Evolutionary conservation across 2,329 filamentous ascomycete species (phyloP), one percentile per base, ranked within the genome.

Genomic region (Clonostachys solani): DNA sequence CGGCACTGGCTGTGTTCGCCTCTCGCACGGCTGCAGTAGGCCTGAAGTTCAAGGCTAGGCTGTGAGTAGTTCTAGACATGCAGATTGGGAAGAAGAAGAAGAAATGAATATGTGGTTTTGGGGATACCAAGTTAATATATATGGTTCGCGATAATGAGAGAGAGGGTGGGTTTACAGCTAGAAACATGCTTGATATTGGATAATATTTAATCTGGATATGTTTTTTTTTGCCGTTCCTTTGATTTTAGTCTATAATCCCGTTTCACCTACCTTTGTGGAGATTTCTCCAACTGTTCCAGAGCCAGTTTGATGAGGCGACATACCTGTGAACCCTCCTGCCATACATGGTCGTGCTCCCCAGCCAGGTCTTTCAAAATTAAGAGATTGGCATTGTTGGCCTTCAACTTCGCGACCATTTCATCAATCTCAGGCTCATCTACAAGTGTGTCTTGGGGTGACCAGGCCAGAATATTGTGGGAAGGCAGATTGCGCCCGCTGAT

Each of bases 341-440:
- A 87, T 4, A 86, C 68, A 52, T 77, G 75, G 62, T 88, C 78
- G 62, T 90, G 86, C 36, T 69, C 70, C 5, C 81, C 85, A 9
- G 60, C 63, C 45, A 84, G 58, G 54, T 80, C 72, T 51, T 61
- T 69, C 34, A 63, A 44, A 34, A 61, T 52, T 6, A 54, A 50
- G 13, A 59, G 50, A 12, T 52, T 47, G 43, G 74, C 49, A 63
- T 64, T 61, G 64, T 69, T 62, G 34, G 63, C 57, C 37, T 33
- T 50, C 33, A 86, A 62, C 45, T 68, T 67, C 50, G 60, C 58
- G 47, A 72, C 68, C 77, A 87, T 83, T 15, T 63, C 66, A 38
- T 80, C 75, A 36, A 76, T 71, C 67, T 89, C 85, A 41, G 74
- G 71, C 61, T 72, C 69, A 53, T 79, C 76, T n/a, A 80, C 64